Conservation (phyloP, 2,329 filamentous ascomycete species). For the Fusarium sp. region DNA sequence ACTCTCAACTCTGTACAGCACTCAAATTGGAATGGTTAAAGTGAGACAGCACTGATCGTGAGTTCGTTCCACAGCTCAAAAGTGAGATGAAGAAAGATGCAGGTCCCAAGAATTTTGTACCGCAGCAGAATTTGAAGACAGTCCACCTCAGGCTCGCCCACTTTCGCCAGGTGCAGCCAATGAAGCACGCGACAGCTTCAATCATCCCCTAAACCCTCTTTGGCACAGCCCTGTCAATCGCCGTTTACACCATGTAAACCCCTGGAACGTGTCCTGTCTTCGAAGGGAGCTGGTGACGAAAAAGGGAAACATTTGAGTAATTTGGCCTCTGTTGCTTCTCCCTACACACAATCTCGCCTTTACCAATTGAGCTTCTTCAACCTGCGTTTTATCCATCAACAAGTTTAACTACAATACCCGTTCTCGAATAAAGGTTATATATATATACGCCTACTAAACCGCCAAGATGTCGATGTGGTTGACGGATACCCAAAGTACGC, state of each 20-base stretch:
- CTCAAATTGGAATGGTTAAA: conserved; percentile 5
- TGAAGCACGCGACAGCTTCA: conserved; percentile 30
- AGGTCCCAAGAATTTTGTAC: conserved; percentile 7
- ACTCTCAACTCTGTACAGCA: not conserved
- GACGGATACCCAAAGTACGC: conserved; percentile 92
- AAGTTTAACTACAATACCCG: not conserved
- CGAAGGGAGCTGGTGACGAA: conserved; percentile 35
- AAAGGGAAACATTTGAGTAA: conserved; percentile 37
- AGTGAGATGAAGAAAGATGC: conserved; percentile 30
- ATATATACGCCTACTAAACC: conserved; percentile 13
- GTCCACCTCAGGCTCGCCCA: conserved; percentile 24
- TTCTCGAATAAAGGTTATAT: not conserved
- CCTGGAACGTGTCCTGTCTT: conserved; percentile 41
- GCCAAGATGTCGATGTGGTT: conserved; percentile 85
- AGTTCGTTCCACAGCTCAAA: not conserved
- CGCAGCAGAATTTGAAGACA: conserved; percentile 42
- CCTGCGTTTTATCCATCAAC: not conserved
- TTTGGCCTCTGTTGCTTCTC: conserved; percentile 34
- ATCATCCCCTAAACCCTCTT: conserved; percentile 24
- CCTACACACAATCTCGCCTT: conserved; percentile 22
- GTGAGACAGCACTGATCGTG: not conserved
- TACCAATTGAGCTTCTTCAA: conserved; percentile 5
- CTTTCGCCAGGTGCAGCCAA: conserved; percentile 36
- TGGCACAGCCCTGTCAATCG: conserved; percentile 39
- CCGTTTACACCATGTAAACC: conserved; percentile 33